Evolutionary conservation across 2,329 filamentous ascomycete genomes (phyloP).

Genomic region (Cladosporium sp.): DNA sequence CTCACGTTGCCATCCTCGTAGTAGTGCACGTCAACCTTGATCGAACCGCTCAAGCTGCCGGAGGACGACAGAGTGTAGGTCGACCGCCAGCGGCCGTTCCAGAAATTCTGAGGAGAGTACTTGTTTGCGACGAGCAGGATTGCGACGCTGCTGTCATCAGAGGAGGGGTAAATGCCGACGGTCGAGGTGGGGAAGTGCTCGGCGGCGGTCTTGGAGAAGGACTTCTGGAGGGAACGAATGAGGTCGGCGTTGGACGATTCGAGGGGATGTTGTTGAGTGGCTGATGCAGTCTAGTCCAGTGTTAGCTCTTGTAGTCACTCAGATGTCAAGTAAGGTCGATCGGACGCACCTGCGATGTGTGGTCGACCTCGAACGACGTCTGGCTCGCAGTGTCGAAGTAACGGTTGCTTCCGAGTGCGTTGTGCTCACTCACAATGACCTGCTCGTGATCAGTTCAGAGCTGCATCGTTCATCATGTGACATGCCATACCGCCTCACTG

Average conservation of each 20-base stretch:
- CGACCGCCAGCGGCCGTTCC: slow-evolving; percentile 96
- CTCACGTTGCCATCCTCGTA: slow-evolving; percentile 99
- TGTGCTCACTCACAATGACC: slow-evolving; percentile 81
- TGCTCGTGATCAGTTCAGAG: slow-evolving; percentile 25
- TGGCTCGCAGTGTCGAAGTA: slow-evolving; percentile 90
- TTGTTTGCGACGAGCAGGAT: slow-evolving; percentile 89
- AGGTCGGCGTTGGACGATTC: slow-evolving; percentile 74
- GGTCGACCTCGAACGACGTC: slow-evolving; percentile 85
- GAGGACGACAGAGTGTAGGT: slow-evolving; percentile 71
- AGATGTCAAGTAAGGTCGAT: slow-evolving; percentile 3
- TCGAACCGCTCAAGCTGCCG: slow-evolving; percentile 65
- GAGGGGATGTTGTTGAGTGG: slow-evolving; percentile 70
- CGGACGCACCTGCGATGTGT: slow-evolving; percentile 63
- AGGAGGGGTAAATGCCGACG: slow-evolving; percentile 76
- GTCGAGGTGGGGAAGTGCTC: slow-evolving; percentile 86
- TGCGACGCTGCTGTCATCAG: slow-evolving; percentile 70
- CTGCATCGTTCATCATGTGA: background rate
- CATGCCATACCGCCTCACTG: slow-evolving; percentile 62
- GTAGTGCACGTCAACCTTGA: slow-evolving; percentile 97
- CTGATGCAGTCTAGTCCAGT: slow-evolving; percentile 67
- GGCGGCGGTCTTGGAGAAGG: slow-evolving; percentile 67
- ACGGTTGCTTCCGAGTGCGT: slow-evolving; percentile 70
- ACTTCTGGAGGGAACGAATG: slow-evolving; percentile 79
- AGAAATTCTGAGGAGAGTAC: slow-evolving; percentile 97
- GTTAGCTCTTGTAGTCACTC: background rate